phyloP scores from a whole-genome alignment of 495 filamentous ascomycete genomes.

The Lepidopterella palustris region DNA sequence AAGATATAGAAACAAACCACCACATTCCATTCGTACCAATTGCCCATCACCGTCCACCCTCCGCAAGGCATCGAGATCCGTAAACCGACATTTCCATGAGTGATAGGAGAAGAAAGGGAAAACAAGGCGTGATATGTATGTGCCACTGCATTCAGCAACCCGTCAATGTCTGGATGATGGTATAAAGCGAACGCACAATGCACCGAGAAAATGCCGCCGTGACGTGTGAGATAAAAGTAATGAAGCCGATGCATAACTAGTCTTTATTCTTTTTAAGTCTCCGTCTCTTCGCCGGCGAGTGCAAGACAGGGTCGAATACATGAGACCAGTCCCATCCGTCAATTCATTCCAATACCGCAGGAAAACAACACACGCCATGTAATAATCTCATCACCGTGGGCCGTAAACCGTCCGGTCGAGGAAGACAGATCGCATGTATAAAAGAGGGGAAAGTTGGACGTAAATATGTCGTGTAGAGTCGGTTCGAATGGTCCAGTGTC shows the following conservation, averaged over 20 bases:
- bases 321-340: constrained; percentile 11
- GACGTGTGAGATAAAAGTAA: neutral
- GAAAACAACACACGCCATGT: constrained; percentile 6
- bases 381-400: constrained; percentile 9
- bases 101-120: neutral
- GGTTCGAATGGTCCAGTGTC: constrained; percentile 12
- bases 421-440: neutral
- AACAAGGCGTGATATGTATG: neutral
- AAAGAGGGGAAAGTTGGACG: constrained; percentile 7
- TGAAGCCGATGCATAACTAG: neutral
- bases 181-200: neutral
- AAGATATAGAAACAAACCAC: neutral
- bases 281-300: constrained; percentile 21
- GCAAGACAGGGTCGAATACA: constrained; percentile 11
- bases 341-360: neutral
- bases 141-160: neutral
- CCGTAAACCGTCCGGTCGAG: constrained; percentile 1
- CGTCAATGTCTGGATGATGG: too few species aligned
- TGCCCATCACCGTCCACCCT: neutral
- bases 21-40: neutral
- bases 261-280: neutral
- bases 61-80: neutral
- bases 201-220: neutral
- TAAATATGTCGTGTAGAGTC: neutral
- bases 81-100: neutral